phyloP scores from a whole-genome alignment of 1,139 yeast genomes.

The Scheffersomyces titani region DNA sequence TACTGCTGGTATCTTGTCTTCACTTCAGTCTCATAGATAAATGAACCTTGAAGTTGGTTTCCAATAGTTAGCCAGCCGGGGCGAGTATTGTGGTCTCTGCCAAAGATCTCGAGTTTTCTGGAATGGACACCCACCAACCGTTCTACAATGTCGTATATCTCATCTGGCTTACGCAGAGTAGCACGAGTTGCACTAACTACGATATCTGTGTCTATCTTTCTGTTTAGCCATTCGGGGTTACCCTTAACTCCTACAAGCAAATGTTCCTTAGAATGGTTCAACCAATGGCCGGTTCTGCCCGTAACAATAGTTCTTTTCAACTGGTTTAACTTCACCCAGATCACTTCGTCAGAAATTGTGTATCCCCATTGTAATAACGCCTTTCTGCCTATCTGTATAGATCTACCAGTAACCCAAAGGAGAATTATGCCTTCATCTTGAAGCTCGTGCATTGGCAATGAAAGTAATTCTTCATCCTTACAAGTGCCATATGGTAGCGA shows the following conservation, averaged over 20 bases:
- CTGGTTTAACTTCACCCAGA: constrained; percentile 92
- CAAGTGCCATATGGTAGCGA: constrained; percentile 76
- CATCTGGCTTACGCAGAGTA: constrained; percentile 90
- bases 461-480: constrained; percentile 68
- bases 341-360: constrained; percentile 68
- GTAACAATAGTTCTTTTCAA: constrained; percentile 86
- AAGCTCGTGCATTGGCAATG: constrained; percentile 63
- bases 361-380: constrained; percentile 86
- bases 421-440: constrained; percentile 84
- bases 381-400: constrained; percentile 82
- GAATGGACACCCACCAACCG: constrained; percentile 75
- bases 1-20: constrained; percentile 32
- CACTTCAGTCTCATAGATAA: constrained; percentile 62
- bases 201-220: constrained; percentile 68
- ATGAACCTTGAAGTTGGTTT: constrained; percentile 67
- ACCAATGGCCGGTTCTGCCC: constrained; percentile 96
- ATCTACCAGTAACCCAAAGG: constrained; percentile 94
- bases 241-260: constrained; percentile 84
- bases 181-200: constrained; percentile 85
- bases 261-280: constrained; percentile 93
- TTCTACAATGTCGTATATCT: constrained; percentile 81
- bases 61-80: constrained; percentile 95
- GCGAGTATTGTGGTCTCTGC: constrained; percentile 79
- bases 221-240: constrained; percentile 69
- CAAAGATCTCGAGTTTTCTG: constrained; percentile 84